Evolutionary conservation across 2,329 filamentous ascomycete species (phyloP), one percentile per base, ranked within the genome.

Genomic region (Fusarium duplospermum): DNA sequence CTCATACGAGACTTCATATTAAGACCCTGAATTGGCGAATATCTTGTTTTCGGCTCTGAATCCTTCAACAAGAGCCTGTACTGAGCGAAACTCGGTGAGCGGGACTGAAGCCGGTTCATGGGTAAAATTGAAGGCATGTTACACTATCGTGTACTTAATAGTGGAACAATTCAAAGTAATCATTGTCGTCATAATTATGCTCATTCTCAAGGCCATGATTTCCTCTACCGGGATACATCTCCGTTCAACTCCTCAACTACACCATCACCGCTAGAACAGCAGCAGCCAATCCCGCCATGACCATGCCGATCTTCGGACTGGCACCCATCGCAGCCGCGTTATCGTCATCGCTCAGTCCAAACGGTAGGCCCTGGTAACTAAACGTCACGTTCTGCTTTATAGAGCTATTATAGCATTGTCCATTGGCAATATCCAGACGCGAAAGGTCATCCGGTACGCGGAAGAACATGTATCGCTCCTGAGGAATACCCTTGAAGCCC

Each of bases 401-500:
- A 0, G 86, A 87, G 33, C 82, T 76, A 76, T 94, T 95, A 76
- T 90, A 87, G 80, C 93, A 95, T 67, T 92, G 86, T 1, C 93
- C 93, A 52, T 89, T 89, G 4, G 84, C 86, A 68, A 95, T 90
- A 76, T 95, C 92, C 69, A 94, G 82, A 4, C 87, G 86, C 8
- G 77, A 86, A 40, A 95, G 82, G 75, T 95, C 93, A 80, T 94
- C 90, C 2, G 93, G 88, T 20, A 92, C 87, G 18, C 87, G 84
- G 86, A 96, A 95, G 84, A 96, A 95, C 93, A 95, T 95, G 83
- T 94, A 95, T 73, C 85, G 88, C 35, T 86, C 86, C 80, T 92
- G 89, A 60, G 92, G 88, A 50, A 95, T 79, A 4, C 84, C 88
- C 82, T 93, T 85, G 83, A 95, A 95, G 0, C 91, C 91, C 24